Evolutionary conservation across 2,329 filamentous ascomycete genomes (phyloP).

Genomic region (Penicillium sp.): DNA sequence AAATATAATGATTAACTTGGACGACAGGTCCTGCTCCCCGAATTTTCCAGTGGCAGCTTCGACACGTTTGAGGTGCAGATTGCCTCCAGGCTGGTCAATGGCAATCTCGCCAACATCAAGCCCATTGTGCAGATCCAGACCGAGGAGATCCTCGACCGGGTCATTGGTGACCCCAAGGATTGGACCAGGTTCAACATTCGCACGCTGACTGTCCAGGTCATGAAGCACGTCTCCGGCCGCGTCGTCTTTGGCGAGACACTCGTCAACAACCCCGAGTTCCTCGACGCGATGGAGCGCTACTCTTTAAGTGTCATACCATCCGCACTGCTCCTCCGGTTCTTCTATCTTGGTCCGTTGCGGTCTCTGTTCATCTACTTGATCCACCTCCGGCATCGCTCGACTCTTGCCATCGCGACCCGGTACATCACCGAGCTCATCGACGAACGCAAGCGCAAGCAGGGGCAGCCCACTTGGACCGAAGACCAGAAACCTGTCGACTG

Average conservation of each 20-base stretch:
- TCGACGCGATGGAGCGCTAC: neutral
- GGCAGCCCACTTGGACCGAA: neutral
- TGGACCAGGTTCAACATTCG: neutral
- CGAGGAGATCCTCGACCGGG: neutral
- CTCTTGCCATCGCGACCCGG: neutral
- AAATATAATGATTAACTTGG: neutral
- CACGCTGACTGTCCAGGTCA: neutral
- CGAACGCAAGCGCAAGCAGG: neutral
- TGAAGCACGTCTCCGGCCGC: neutral
- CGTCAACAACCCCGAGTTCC: neutral
- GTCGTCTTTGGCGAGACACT: neutral
- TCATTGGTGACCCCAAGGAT: neutral
- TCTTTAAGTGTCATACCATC: neutral
- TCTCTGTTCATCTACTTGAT: neutral
- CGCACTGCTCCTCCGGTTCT: neutral
- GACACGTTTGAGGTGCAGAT: neutral
- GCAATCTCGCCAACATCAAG: neutral
- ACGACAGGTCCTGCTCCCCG: neutral
- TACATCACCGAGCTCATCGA: neutral
- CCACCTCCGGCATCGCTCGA: neutral
- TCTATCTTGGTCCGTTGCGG: neutral
- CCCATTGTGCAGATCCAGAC: neutral
- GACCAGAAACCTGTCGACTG: neutral
- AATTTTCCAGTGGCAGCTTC: neutral
- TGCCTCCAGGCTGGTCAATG: conserved; percentile 1